Evolutionary conservation across 148 eudicot genomes (phyloP).

Genomic region (Vaccinium vitisidaea): DNA sequence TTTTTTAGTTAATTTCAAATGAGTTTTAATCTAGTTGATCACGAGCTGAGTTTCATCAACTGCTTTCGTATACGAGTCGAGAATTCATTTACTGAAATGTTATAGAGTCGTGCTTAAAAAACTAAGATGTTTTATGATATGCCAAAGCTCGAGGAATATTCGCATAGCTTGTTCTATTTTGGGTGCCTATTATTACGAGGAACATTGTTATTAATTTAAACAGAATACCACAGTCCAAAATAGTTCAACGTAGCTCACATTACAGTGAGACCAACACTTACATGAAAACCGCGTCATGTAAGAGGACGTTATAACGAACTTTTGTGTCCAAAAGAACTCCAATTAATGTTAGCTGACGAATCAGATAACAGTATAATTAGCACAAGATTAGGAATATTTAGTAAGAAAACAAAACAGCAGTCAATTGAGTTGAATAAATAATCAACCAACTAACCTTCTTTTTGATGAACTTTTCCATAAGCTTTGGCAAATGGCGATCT

Average conservation of each 20-base stretch:
- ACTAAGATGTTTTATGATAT: neutral
- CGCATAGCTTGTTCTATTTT: neutral
- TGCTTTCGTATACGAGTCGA: too few species aligned
- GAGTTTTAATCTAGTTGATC: neutral
- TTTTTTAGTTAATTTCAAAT: neutral
- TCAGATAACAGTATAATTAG: neutral
- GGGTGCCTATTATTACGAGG: too few species aligned
- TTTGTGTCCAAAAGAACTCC: neutral
- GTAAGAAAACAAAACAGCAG: slow-evolving; percentile 20
- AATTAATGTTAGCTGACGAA: neutral
- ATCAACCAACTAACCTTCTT: neutral
- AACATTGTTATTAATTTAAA: too few species aligned
- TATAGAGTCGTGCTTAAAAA: neutral
- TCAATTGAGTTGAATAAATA: neutral
- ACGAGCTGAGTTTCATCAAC: too few species aligned
- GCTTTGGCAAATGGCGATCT: slow-evolving; percentile 3
- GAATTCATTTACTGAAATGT: too few species aligned
- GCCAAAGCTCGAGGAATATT: neutral
- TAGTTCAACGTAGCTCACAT: neutral
- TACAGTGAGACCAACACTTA: too few species aligned
- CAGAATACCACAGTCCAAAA: neutral
- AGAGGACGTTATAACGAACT: too few species aligned
- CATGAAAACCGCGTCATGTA: too few species aligned
- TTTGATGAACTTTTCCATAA: slow-evolving; percentile 16
- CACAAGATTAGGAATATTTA: neutral